These are phyloP conservation scores for Verticillium tricorpus DNA, from an alignment of 2,329 filamentous ascomycete genomes.

Conservation along the genomic window DNA sequence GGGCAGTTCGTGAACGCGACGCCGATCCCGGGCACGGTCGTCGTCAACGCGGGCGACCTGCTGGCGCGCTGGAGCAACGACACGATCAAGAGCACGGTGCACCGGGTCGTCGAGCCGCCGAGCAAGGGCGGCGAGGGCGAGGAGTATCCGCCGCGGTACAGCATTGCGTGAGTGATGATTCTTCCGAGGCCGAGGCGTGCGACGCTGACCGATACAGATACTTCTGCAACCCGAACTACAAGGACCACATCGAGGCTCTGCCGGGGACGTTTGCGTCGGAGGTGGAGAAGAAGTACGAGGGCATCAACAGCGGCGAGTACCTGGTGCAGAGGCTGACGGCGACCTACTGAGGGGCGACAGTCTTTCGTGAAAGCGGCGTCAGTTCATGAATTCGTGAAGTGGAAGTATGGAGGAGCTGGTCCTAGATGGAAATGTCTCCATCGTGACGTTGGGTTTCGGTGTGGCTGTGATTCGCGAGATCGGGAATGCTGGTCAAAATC, in stretches of 20 bases:
- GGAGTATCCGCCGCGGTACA: constrained; percentile 73
- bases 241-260: constrained; percentile 71
- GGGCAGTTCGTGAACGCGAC: constrained; percentile 78
- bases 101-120: constrained; percentile 85
- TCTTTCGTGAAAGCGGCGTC: no score
- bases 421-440: no score
- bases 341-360: constrained; percentile 51
- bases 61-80: constrained; percentile 88
- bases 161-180: constrained; percentile 61
- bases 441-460: no score
- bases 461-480: no score
- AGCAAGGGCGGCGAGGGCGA: constrained; percentile 44
- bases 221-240: constrained; percentile 84
- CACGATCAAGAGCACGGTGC: constrained; percentile 83
- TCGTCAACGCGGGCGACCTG: constrained; percentile 86
- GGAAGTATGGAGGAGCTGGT: no score
- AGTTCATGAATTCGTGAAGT: no score
- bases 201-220: constrained; percentile 43
- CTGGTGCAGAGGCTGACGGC: constrained; percentile 71
- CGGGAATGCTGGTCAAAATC: no score
- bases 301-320: constrained; percentile 77
- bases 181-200: not conserved
- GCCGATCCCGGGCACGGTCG: constrained; percentile 75
- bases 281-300: constrained; percentile 71
- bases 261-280: constrained; percentile 67